Conservation (phyloP, 2,329 filamentous ascomycete genomes). For the Sarocladium brachiariae region DNA sequence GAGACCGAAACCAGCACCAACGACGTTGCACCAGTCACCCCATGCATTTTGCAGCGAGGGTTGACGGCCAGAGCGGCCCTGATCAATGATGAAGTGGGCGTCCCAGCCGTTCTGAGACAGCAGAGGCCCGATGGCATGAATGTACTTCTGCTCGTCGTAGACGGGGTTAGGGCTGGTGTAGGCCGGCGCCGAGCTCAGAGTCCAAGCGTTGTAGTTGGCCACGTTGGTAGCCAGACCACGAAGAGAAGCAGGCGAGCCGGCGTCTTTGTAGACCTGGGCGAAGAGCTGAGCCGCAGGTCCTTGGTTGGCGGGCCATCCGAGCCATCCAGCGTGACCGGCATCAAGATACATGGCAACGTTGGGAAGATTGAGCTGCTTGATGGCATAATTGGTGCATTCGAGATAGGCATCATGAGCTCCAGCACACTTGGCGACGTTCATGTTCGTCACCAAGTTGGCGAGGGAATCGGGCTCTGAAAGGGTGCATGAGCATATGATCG, state of each 20-base stretch:
- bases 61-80: slow-evolving; percentile 49
- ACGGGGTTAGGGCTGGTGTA: slow-evolving; percentile 41
- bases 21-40: slow-evolving; percentile 64
- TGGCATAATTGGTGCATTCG: slow-evolving; percentile 42
- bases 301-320: slow-evolving; percentile 51
- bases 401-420: slow-evolving; percentile 41
- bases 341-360: slow-evolving; percentile 54
- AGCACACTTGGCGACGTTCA: slow-evolving; percentile 42
- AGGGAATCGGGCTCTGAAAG: slow-evolving; percentile 45
- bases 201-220: slow-evolving; percentile 50
- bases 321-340: slow-evolving; percentile 52
- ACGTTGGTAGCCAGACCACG: slow-evolving; percentile 52
- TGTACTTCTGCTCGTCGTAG: slow-evolving; percentile 51
- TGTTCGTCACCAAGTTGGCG: slow-evolving; percentile 53
- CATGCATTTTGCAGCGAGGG: slow-evolving; percentile 52
- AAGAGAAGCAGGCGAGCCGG: slow-evolving; percentile 41
- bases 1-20: slow-evolving; percentile 56
- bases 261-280: slow-evolving; percentile 40
- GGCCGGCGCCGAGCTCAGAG: slow-evolving; percentile 31
- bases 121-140: slow-evolving; percentile 56
- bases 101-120: slow-evolving; percentile 42
- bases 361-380: slow-evolving; percentile 44
- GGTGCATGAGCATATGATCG: slow-evolving; percentile 8
- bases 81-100: slow-evolving; percentile 42
- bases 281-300: slow-evolving; percentile 39